Evolutionary conservation across 805 yeast species (phyloP), one percentile per base, ranked within the genome.

Genomic region (Candida andamanensis): DNA sequence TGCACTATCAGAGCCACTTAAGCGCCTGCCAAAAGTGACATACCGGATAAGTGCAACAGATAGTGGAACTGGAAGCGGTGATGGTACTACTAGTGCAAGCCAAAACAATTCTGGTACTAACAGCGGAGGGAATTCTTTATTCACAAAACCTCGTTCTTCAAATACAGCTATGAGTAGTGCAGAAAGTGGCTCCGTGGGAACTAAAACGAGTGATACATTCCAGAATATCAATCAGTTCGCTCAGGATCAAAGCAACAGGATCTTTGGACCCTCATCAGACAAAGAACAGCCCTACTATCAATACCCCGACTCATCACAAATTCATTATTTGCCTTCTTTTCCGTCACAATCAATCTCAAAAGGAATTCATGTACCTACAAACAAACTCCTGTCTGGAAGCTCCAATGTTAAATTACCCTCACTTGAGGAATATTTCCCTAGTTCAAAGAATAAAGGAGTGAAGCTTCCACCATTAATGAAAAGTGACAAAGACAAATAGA

Each of bases 231-330:
- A 35, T 24, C 35, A 29, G 19, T 47, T 40, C 24, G 41, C 50
- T 8, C 39, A 41, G 24, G 51, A 47, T 28, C 51, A 47, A 39
- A 40, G 50, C 19, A 34, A 33, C 21, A 36, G 51, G 31, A 38
- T 42, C 6, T 46, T 47, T 37, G 53, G 50, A 12, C 15, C 17
- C 15, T 17, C 26, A 13, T 25, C 16, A 10, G 33, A 27, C 17
- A n/a, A n/a, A n/a, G 38, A 30, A 24, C 39, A 41, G 26, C 45
- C 42, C n/a, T 51, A 51, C 26, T 51, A 43, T 24, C 47, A 48
- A 36, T 51, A 52, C 28, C 58, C 58, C 3, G 33, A 45, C 4
- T 28, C 37, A 15, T 47, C 55, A 13, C 50, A 44, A 31, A 35
- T 47, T 22, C 39, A 43, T 17, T 27, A 40, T 22, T 22, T 29